Base-by-base conservation (phyloP, 139 green algal species). In the Auxenochlorella protothecoides region DNA sequence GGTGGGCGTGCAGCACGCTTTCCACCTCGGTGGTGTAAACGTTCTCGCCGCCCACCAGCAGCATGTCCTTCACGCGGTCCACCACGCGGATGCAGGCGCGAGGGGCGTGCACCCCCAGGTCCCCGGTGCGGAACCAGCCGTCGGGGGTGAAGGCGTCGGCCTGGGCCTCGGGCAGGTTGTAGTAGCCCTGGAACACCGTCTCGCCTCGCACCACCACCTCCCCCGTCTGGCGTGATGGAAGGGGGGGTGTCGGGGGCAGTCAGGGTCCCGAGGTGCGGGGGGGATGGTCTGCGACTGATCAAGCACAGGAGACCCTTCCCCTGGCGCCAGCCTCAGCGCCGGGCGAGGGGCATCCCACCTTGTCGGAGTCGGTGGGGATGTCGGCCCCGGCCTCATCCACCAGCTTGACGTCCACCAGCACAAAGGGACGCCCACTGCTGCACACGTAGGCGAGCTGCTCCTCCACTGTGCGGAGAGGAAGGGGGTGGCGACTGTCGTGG, bases 1-100 rank as follows among this genome's bases (percentile, higher is more conserved):
- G 81, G 72, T 96, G 89, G 8, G 59, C 69, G 52, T 85, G 67
- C 55, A 96, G 81, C 10, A 88, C 90, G n/a, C 84, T 79, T 72
- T 97, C 91, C 60, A 97, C 91, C 74, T 96, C 91, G 9, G 78
- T 85, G 70, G 81, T 89, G 80, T 96, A 96, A 51, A 97, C 91
- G 65, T 97, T 97, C 76, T 96, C 90, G 1, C 88, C 88, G 11
- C 87, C 87, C 4, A 84, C 76, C 64, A 92, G 74, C 15, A 92
- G 85, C 91, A 96, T 96, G 81, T 96, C 91, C 76, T 96, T 96
- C 72, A 85, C 88, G 8, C 91, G 69, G 70, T 96, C 91, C 15
- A 96, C 86, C 6, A 96, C 87, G 3, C n/a, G 71, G 44, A 96
- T 75, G 80, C 93, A 96, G 55, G 85, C 85, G 12, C 71, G 60